These are phyloP conservation scores for Prillingera fragicola DNA, from an alignment of 1,284 basidiomycete genomes.

Conservation along the genomic window DNA sequence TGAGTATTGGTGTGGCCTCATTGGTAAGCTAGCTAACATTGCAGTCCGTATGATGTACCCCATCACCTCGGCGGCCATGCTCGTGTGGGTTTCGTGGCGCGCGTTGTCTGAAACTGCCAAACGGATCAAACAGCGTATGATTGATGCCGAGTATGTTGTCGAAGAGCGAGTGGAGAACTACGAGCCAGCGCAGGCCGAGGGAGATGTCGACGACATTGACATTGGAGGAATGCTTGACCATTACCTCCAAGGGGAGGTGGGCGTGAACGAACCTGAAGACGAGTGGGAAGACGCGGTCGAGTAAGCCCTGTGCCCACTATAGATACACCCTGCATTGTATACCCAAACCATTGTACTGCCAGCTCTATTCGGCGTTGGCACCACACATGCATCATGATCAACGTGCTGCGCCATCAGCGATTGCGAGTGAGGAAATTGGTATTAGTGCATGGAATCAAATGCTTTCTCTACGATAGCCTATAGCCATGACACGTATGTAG, in stretches of 20 bases:
- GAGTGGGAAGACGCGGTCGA: neutral
- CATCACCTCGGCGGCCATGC: slow-evolving; percentile 11
- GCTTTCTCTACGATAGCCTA: slow-evolving; percentile 1
- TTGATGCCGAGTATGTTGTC: slow-evolving; percentile 45
- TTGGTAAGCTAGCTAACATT: no score
- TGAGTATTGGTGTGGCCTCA: slow-evolving; percentile 2
- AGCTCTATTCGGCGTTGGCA: neutral
- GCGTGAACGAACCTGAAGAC: no score
- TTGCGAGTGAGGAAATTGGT: neutral
- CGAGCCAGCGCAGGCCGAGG: slow-evolving; percentile 17
- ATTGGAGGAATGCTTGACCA: no score
- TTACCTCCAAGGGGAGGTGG: no score
- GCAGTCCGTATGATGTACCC: slow-evolving; percentile 22
- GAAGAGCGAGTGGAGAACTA: slow-evolving; percentile 45
- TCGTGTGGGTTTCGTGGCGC: slow-evolving; percentile 1
- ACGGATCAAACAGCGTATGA: slow-evolving; percentile 29
- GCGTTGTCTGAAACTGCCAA: neutral
- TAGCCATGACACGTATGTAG: no score
- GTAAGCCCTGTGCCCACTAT: no score
- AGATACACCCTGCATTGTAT: slow-evolving; percentile 8
- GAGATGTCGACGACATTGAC: neutral
- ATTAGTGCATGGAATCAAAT: slow-evolving; percentile 9
- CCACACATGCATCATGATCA: no score
- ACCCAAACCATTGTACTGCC: neutral
- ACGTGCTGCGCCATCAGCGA: no score